Evolutionary conservation across 768 basidiomycete species (phyloP), one percentile per base, ranked within the genome.

Genomic region (Xerocomellus amylosporus): DNA sequence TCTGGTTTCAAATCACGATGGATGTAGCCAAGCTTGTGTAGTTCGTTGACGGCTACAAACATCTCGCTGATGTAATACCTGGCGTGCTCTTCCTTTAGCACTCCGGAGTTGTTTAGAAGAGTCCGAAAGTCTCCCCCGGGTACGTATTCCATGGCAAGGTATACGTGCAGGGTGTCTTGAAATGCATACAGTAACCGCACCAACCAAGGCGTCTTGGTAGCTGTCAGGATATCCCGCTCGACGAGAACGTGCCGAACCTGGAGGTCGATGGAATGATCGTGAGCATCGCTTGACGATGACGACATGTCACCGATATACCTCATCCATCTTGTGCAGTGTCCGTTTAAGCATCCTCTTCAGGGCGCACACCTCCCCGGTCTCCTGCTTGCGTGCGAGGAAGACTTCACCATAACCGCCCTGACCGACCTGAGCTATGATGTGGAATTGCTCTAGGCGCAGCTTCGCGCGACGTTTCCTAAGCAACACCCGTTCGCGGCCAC

Each of bases 371-470:
- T 98, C 93, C 26, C 93, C 91, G 1, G 95, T 90, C 63, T 99
- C 97, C 61, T 87, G 88, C 70, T 98, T 97, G 39, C 96, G 78
- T 10, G 97, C 97, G 48, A 99, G 79, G 67, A 90, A 99, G 24
- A 99, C 97, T 60, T 98, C 96, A 6, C 97, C 97, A 72, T 98
- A 99, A 3, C 97, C 97, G 13, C 97, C 97, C 74, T 99, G 97
- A 2, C 97, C 97, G 45, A 99, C 93, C 72, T 99, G 97, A 1
- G 94, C 93, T 59, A 99, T 95, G 70, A 99, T 96, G 66, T 97
- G 92, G 73, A 99, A 99, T 65, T 96, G 91, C 46, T 98, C 93
- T 24, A 99, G 85, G 55, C 85, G 83, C 40, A 98, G 79, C 68
- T 97, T 99, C 12, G 95, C 87, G 36, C 97, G 80, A n/a, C 97